A percentile compares a stretch with the other conserved stretches of the same genome.
These are phyloP conservation scores for Suillus subluteus DNA, from an alignment of 768 basidiomycete genomes.

Conservation along the genomic window DNA sequence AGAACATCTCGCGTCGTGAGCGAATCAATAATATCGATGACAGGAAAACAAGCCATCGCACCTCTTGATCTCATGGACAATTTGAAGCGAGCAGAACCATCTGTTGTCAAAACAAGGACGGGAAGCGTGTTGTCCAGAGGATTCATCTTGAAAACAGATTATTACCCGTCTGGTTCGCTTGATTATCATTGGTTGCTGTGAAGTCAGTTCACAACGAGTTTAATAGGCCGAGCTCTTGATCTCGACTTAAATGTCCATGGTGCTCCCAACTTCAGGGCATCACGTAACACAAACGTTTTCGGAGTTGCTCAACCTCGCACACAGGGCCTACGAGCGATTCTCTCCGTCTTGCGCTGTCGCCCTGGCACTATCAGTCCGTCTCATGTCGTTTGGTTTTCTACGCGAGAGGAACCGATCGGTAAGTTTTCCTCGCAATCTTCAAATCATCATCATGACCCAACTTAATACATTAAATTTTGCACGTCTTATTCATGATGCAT, in stretches of 20 bases:
- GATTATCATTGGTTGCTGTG: background rate
- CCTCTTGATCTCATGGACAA: constrained; percentile 64
- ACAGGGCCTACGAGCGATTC: constrained; percentile 86
- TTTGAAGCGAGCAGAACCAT: constrained; percentile 67
- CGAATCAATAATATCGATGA: constrained; percentile 9
- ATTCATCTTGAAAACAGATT: constrained; percentile 94
- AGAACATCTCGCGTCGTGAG: constrained; percentile 6
- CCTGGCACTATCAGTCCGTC: constrained; percentile 65
- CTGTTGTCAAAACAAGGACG: constrained; percentile 79
- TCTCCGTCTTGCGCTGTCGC: constrained; percentile 80
- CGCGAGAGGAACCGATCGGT: constrained; percentile 95
- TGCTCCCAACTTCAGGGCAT: constrained; percentile 93
- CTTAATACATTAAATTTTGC: background rate
- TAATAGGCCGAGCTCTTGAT: constrained; percentile 80
- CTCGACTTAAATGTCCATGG: constrained; percentile 92
- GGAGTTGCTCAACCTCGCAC: constrained; percentile 95
- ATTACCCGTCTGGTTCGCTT: constrained; percentile 72
- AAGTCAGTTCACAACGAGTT: constrained; percentile 12
- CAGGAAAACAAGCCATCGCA: constrained; percentile 17
- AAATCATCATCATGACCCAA: background rate
- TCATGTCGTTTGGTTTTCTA: constrained; percentile 94
- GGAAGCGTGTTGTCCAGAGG: constrained; percentile 87
- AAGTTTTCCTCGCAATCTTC: constrained; percentile 29
- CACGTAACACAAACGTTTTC: constrained; percentile 85
- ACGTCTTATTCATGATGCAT: background rate